Base-by-base conservation (phyloP, 2,329 filamentous ascomycete species). In the Penicillium sp. region DNA sequence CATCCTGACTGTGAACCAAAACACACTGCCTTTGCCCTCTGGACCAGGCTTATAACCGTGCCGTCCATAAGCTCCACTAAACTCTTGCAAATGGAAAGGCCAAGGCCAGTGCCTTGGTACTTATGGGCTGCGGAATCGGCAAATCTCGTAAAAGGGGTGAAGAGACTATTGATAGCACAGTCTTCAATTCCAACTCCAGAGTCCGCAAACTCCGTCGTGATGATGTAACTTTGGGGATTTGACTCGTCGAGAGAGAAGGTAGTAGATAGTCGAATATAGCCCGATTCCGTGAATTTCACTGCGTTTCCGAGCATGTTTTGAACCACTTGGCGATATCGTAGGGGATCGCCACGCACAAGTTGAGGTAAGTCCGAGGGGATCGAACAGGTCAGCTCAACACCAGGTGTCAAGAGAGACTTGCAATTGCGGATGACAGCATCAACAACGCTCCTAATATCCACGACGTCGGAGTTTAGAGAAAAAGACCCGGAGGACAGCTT, bases 261-360 rank as follows among this genome's bases (percentile, higher is more conserved):
- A 0, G 70, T 68, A 2, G 63, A 58, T 10, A 82, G 67, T 1
- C 68, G 65, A 28, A 83, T 72, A 47, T 70, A 71, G 0, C 80
- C 80, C 26, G 70, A 62, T 16, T 81, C 76, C 3, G 80, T 84
- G 53, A 83, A 83, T 51, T 84, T 84, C 36, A 74, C 73, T 1
- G 80, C 80, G 54, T 84, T 84, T 11, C 74, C 72, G 11, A 83
- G 65, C 6, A 84, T 68, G 51, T 84, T 84, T 52, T 82, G 78
- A 13, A 82, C 58, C n/a, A 83, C 76, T 52, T 84, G 80, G 6
- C 80, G 76, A 55, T 78, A 82, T 11, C 80, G 74, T 4, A 82
- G 69, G 3, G 79, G 75, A 51, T 84, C 81, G 4, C 80, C 79
- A 49, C 75, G 72, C 2, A 76, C 69, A 10, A 73, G 66, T 44